Base-by-base conservation (phyloP, 2,329 filamentous ascomycete genomes). In the Phialemoniopsis sp. region DNA sequence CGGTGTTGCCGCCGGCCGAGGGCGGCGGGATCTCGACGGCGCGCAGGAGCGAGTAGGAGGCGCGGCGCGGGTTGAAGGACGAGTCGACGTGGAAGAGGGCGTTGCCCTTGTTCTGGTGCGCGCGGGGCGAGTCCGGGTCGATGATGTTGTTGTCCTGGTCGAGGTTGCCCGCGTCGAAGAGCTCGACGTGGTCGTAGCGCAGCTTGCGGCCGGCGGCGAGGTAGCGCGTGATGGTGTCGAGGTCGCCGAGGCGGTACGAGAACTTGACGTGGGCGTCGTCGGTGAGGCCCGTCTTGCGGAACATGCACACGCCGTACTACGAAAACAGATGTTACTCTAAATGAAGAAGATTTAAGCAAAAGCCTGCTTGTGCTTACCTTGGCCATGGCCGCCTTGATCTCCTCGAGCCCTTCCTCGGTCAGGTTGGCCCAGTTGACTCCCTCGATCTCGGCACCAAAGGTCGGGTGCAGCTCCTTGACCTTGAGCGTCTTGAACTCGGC, bases 111-210 rank as follows among this genome's bases (percentile, higher is more conserved):
- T 63, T 66, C 42, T 59, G 57, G 35, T 67, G 60, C 12, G 59
- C 58, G 16, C 68, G 61, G 15, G 64, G 58, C 38, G 57, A 61
- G 37, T 63, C 57, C 4, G 63, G 46, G 29, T 63, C 56, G n/a
- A 72, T 58, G 3, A 73, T 47, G 2, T 56, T 54, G 33, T 67
- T 68, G 32, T 75, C 64, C 3, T 62, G 60, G 36, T 75, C 66
- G 12, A 78, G 57, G 52, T 81, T 81, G 37, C 71, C 64, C 1
- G 73, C 73, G 46, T 81, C 77, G 51, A 80, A 80, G 1, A 81
- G 63, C 51, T 79, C 70, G 32, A 65, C 58, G 43, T 70, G 63
- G 3, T 56, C 48, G 44, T 73, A 68, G 15, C 74, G 67, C 41
- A 68, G 62, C 47, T 66, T 63, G 32, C 70, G 65, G 13, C 68